A percentile compares a stretch with the other conserved stretches of the same genome.
Conservation (phyloP, 192 early-diverging fungal species). For the Chytriomyces sp. region DNA sequence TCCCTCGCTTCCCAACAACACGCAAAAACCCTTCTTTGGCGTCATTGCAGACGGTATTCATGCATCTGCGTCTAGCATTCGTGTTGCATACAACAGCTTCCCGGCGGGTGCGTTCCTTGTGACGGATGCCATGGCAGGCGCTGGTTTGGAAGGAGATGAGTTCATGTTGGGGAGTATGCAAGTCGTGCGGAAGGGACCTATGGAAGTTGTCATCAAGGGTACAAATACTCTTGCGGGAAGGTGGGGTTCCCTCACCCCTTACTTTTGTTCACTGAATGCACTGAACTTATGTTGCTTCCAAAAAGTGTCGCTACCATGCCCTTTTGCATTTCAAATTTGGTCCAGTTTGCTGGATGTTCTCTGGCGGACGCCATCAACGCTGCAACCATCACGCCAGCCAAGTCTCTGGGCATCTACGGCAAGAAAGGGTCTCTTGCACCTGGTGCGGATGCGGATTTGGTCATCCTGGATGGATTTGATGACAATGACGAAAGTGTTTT, state of each 20-base stretch:
- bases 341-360: not conserved
- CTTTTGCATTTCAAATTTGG: constrained; percentile 4
- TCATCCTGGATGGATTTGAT: not conserved
- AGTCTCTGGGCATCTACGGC: not conserved
- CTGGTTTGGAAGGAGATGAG: not conserved
- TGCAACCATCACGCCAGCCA: not conserved
- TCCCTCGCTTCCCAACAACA: not conserved
- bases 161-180: constrained; percentile 8
- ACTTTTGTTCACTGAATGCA: too few species aligned
- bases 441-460: constrained; percentile 2
- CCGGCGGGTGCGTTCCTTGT: constrained; percentile 75
- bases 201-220: not conserved
- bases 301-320: constrained; percentile 15
- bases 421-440: not conserved
- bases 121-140: constrained; percentile 75
- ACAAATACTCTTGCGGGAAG: constrained; percentile 11
- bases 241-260: too few species aligned
- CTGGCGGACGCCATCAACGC: constrained; percentile 2
- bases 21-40: constrained; percentile 76
- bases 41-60: constrained; percentile 83
- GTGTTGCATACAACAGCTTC: constrained; percentile 78
- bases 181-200: not conserved
- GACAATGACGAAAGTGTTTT: not conserved
- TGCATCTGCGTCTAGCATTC: constrained; percentile 72
- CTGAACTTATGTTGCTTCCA: too few species aligned